Conservation (phyloP, 2,329 filamentous ascomycete genomes). For the Trichophaea hybrida region DNA sequence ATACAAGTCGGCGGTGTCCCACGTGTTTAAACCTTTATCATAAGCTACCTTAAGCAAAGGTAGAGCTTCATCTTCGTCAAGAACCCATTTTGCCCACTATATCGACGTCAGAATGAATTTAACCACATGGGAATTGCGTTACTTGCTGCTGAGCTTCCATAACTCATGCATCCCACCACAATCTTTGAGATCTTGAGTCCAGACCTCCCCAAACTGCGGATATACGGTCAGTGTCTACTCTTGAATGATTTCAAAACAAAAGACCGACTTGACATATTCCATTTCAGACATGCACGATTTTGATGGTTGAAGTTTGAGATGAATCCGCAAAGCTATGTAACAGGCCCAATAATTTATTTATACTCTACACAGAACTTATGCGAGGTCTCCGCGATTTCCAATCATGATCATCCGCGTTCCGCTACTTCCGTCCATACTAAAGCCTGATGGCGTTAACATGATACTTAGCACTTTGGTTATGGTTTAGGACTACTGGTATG, state of each 20-base stretch:
- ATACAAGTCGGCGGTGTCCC: constrained; percentile 32
- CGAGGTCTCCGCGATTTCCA: too few relatives aligned
- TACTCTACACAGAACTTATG: too few relatives aligned
- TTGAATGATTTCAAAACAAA: neutral
- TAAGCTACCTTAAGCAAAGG: constrained; percentile 33
- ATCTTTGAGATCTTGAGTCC: constrained; percentile 49
- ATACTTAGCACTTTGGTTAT: too few relatives aligned
- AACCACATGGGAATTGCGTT: neutral
- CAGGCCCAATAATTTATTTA: too few relatives aligned
- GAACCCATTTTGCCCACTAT: constrained; percentile 27
- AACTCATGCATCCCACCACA: constrained; percentile 49
- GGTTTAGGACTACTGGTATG: too few relatives aligned
- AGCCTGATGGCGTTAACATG: too few relatives aligned
- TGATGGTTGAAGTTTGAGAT: neutral
- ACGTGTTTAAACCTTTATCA: constrained; percentile 35
- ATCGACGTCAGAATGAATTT: constrained; percentile 16
- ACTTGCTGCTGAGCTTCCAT: constrained; percentile 6
- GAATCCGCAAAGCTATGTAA: neutral
- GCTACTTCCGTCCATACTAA: too few relatives aligned
- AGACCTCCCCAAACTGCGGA: constrained; percentile 39
- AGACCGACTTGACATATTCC: neutral
- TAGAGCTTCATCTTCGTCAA: constrained; percentile 31
- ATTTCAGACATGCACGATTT: neutral
- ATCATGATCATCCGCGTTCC: too few relatives aligned
- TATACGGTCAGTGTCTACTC: neutral